A percentile compares a stretch with the other conserved stretches of the same genome.
These are phyloP conservation scores for Suillus lakei DNA, from an alignment of 768 basidiomycete genomes.

Conservation along the genomic window DNA sequence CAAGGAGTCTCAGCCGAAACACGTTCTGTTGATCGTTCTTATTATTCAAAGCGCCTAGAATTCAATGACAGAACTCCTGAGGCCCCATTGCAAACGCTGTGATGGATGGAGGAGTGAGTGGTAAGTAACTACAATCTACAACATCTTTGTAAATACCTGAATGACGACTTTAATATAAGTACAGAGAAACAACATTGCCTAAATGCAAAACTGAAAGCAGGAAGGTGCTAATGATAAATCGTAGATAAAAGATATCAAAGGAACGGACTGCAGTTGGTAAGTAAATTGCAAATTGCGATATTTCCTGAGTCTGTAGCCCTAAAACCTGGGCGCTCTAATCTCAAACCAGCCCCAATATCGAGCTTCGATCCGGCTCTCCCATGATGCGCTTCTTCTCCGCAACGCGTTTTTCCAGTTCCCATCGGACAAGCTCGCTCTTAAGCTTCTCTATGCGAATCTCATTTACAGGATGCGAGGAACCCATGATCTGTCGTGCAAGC, in stretches of 20 bases:
- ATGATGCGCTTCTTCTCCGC: constrained; percentile 24
- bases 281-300: too few relatives aligned
- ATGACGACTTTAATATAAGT: neutral
- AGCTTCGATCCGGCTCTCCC: constrained; percentile 25
- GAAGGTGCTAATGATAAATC: neutral
- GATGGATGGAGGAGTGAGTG: neutral
- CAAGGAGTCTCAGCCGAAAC: too few relatives aligned
- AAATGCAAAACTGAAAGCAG: neutral
- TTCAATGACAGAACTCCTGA: neutral
- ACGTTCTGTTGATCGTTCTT: too few relatives aligned
- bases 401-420: constrained; percentile 44
- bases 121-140: neutral
- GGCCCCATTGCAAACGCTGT: neutral
- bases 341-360: constrained; percentile 9
- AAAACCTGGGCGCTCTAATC: neutral
- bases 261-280: neutral
- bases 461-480: constrained; percentile 50
- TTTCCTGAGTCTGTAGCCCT: neutral
- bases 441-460: constrained; percentile 46
- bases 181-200: neutral
- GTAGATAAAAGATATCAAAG: neutral
- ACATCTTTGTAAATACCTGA: neutral
- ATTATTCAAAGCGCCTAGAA: too few relatives aligned
- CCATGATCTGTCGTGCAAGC: constrained; percentile 37
- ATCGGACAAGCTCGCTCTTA: constrained; percentile 48